Conservation (phyloP, 2,329 filamentous ascomycete genomes). For the Ceratocystis alfenasii region DNA sequence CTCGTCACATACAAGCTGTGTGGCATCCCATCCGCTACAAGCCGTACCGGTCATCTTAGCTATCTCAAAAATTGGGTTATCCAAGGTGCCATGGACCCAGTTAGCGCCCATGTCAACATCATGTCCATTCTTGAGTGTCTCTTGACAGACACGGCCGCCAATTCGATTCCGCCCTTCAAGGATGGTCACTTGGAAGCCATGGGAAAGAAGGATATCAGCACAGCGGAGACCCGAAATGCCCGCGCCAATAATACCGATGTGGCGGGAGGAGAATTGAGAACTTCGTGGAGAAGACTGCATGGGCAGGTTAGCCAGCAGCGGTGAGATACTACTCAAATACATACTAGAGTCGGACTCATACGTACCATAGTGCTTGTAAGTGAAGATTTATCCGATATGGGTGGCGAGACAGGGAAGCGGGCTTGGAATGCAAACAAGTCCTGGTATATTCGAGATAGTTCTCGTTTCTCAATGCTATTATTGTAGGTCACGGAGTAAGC, state of each 20-base stretch:
- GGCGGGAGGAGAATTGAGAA: background rate
- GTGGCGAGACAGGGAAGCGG: constrained; percentile 8
- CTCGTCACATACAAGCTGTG: constrained; percentile 45
- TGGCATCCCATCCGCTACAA: constrained; percentile 38
- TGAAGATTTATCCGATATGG: constrained; percentile 13
- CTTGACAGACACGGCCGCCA: constrained; percentile 51
- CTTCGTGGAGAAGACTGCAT: constrained; percentile 5
- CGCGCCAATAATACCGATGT: constrained; percentile 51
- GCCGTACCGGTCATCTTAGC: constrained; percentile 48
- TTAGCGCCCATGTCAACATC: constrained; percentile 57
- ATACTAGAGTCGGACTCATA: background rate
- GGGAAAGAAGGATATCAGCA: constrained; percentile 52
- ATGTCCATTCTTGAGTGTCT: constrained; percentile 37
- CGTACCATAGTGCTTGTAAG: constrained; percentile 16
- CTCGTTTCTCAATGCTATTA: constrained; percentile 16
- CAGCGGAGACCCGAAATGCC: constrained; percentile 60
- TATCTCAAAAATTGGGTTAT: constrained; percentile 58
- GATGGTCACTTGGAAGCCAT: constrained; percentile 56
- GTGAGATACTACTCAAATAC: background rate
- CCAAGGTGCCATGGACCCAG: constrained; percentile 63
- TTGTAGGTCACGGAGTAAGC: constrained; percentile 20
- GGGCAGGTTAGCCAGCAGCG: background rate
- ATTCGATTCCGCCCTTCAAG: constrained; percentile 56
- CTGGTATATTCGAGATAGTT: constrained; percentile 17
- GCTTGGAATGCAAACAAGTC: constrained; percentile 20